Conservation (phyloP, 2,329 filamentous ascomycete species). For the Orbilia blumenaviensis region DNA sequence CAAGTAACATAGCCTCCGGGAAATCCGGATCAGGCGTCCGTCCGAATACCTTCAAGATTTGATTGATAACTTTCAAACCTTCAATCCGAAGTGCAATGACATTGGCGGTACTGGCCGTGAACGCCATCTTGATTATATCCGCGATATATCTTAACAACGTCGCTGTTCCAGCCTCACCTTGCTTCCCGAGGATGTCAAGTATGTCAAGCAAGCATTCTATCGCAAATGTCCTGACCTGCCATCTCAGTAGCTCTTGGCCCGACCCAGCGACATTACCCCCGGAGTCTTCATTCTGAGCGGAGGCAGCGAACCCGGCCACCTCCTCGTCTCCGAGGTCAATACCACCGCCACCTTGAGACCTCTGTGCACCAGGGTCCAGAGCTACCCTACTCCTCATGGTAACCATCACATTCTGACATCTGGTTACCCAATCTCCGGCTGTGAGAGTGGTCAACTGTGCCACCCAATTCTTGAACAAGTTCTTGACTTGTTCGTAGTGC, state of each 20-base stretch:
- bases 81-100: conserved; percentile 89
- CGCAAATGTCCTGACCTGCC: conserved; percentile 94
- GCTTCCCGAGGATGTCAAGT: conserved; percentile 79
- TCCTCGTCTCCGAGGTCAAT: conserved; percentile 95
- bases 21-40: conserved; percentile 96
- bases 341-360: conserved; percentile 62
- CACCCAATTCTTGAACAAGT: conserved; percentile 91
- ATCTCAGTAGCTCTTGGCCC: conserved; percentile 87
- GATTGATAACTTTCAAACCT: conserved; percentile 92
- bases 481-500: conserved; percentile 79
- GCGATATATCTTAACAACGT: conserved; percentile 85
- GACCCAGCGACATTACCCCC: conserved; percentile 69
- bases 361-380: conserved; percentile 61
- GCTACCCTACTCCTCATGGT: conserved; percentile 76
- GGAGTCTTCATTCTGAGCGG: conserved; percentile 64
- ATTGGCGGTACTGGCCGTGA: conserved; percentile 93
- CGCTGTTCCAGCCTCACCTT: conserved; percentile 79
- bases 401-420: conserved; percentile 86
- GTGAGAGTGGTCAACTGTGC: conserved; percentile 84
- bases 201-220: conserved; percentile 88
- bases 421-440: conserved; percentile 84
- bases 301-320: conserved; percentile 87
- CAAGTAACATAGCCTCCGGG: conserved; percentile 91
- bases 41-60: conserved; percentile 93
- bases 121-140: conserved; percentile 94